These are phyloP conservation scores for Bonia amplexicaulis DNA, from an alignment of 176 grass and related monocot genomes.

Conservation along the genomic window DNA sequence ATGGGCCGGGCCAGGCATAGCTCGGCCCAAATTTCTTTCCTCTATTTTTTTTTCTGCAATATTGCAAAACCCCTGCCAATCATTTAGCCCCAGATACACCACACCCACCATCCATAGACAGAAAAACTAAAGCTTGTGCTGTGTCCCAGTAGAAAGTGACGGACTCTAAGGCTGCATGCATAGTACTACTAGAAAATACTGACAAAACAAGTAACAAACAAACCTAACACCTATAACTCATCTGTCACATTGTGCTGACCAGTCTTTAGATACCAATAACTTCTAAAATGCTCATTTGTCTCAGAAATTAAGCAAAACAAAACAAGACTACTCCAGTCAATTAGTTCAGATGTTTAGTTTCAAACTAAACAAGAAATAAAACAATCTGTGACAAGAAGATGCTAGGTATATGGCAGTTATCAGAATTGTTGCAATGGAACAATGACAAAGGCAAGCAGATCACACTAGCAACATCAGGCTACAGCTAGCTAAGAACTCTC, in stretches of 20 bases:
- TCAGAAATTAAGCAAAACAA: not conserved
- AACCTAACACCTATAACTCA: not conserved
- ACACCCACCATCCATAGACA: not conserved
- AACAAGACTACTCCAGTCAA: not conserved
- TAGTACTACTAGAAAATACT: not conserved
- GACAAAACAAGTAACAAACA: not conserved
- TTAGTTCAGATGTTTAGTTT: not conserved
- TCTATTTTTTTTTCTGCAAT: too few relatives aligned
- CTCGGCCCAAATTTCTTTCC: too few relatives aligned
- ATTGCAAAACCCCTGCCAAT: slow-evolving; percentile 8
- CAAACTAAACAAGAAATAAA: not conserved
- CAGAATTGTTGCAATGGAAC: not conserved
- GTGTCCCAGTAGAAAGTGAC: not conserved
- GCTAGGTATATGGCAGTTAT: too few relatives aligned
- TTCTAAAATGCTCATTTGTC: not conserved
- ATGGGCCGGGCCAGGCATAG: too few relatives aligned
- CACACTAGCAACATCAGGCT: not conserved
- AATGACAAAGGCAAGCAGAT: not conserved
- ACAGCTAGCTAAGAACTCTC: not conserved
- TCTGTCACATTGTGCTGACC: not conserved
- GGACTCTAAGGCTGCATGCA: not conserved
- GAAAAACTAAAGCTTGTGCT: not conserved
- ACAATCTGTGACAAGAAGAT: not conserved
- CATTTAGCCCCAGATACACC: not conserved
- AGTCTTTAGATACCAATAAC: not conserved